Base-by-base conservation (phyloP, 2,329 filamentous ascomycete genomes). In the Ceratocystis huliohia region DNA sequence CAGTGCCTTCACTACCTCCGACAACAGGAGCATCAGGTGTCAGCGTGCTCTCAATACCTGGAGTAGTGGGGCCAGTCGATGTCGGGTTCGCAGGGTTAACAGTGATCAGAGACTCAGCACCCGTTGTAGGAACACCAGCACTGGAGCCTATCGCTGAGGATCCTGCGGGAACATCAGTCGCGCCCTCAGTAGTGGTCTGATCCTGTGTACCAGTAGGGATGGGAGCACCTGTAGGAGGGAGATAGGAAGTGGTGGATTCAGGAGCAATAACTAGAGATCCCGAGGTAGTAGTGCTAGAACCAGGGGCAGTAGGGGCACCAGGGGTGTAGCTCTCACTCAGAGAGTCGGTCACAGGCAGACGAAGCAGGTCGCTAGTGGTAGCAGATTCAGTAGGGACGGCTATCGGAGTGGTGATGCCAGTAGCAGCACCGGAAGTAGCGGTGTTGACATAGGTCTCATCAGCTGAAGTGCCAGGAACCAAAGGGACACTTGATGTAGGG, bases 201-300 rank as follows among this genome's bases (percentile, higher is more conserved):
- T 5, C 37, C 37, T 41, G 3, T 5, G 37, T 41, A 41, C 37
- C 37, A 1, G 37, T 56, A 17, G 44, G 20, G 61, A 63, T 44
- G 10, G 70, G 64, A 8, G 59, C 63, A 28, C 61, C 66, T 44
- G 71, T 71, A 22, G 70, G 65, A 37, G 65, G 68, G 8, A 67
- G 69, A n/a, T 69, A 69, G 28, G 69, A 69, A n/a, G 72, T 69
- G 8, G 70, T 68, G 20, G 69, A 62, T 56, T 67, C 66, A 28
- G 66, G 66, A 13, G 63, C 46, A 62, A 68, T 66, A 28, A 67
- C 48, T 3, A 41, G 37, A 1, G 37, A 41, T 1, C 37, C 37
- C 7, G 62, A 63, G 50, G n/a, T 37, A 15, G 33, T 44, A 33
- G 44, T 28, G 22, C 46, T 63, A 65, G 66, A 33, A 6, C 20